phyloP scores from a whole-genome alignment of 805 yeast species.

The Wickerhamiella galacta region DNA sequence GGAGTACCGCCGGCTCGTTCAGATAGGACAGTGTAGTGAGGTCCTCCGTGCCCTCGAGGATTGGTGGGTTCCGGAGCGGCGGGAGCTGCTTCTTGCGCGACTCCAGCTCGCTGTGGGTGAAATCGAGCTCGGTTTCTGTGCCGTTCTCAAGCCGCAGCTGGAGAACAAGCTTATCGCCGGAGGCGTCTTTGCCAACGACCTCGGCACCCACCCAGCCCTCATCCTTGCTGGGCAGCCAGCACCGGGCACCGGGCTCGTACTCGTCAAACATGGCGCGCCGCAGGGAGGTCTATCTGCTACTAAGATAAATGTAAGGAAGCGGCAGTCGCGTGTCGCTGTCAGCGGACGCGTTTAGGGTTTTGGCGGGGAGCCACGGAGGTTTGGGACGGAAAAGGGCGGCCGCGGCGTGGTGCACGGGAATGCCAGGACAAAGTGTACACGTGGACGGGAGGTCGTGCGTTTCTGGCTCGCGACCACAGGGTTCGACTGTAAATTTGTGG shows the following conservation, averaged over 20 bases:
- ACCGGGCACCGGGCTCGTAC: conserved; percentile 24
- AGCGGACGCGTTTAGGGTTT: too few relatives aligned
- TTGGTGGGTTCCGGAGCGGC: conserved; percentile 70
- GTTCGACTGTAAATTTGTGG: too few relatives aligned
- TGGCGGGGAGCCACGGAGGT: too few relatives aligned
- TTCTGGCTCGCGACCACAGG: too few relatives aligned
- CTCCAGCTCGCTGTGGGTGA: conserved; percentile 21
- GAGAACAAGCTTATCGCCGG: conserved; percentile 31
- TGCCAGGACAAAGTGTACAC: too few relatives aligned
- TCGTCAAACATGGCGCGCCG: conserved; percentile 11
- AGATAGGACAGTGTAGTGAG: conserved; percentile 79
- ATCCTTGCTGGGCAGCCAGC: conserved; percentile 65
- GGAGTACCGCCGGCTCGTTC: conserved; percentile 91
- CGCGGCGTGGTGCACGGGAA: too few relatives aligned
- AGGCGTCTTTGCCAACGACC: conserved; percentile 30
- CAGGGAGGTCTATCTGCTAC: too few relatives aligned
- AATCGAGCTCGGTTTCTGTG: conserved; percentile 5
- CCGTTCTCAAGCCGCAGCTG: conserved; percentile 32
- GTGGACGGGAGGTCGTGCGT: too few relatives aligned
- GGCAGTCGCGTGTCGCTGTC: too few relatives aligned
- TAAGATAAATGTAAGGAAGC: too few relatives aligned
- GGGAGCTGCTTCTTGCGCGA: conserved; percentile 45
- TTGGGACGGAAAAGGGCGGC: too few relatives aligned
- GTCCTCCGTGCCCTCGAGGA: conserved; percentile 86
- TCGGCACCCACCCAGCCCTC: conserved; percentile 65